Conservation (phyloP, 805 yeast species). For the Kluyveromyces wickerhamii region DNA sequence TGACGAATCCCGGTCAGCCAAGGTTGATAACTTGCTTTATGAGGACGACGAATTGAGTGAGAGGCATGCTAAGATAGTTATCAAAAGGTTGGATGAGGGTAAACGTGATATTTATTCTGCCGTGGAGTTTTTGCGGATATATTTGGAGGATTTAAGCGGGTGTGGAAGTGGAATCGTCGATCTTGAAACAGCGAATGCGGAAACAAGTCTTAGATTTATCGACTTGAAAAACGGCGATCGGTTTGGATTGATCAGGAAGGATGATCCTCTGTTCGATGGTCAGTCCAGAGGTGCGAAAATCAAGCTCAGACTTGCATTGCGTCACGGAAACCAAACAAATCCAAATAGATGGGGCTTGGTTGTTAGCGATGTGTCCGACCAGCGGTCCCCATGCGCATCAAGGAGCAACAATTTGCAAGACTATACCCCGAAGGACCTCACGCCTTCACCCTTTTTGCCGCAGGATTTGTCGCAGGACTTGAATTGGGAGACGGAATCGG, state of each 20-base stretch:
- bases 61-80: constrained; percentile 18
- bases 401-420: background rate
- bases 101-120: constrained; percentile 5
- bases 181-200: constrained; percentile 13
- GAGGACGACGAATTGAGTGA: constrained; percentile 17
- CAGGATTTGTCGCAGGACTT: no score
- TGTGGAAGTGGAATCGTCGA: constrained; percentile 19
- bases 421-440: no score
- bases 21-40: constrained; percentile 15
- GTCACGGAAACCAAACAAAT: background rate
- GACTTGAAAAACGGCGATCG: constrained; percentile 23
- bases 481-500: no score
- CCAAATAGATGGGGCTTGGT: constrained; percentile 9
- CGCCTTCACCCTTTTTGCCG: no score
- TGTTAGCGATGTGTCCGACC: constrained; percentile 12
- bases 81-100: constrained; percentile 13
- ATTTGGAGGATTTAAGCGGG: constrained; percentile 17
- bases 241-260: constrained; percentile 16
- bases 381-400: constrained; percentile 1
- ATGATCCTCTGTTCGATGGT: constrained; percentile 11
- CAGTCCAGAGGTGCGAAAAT: constrained; percentile 19
- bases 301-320: constrained; percentile 12
- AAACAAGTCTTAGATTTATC: constrained; percentile 13
- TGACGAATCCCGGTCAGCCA: constrained; percentile 12
- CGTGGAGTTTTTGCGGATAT: constrained; percentile 18